Percentiles rank a stretch among this genome's conserved stretches.
Evolutionary conservation across 2,329 filamentous ascomycete species (phyloP).

Genomic region (Xylaria polymorpha): DNA sequence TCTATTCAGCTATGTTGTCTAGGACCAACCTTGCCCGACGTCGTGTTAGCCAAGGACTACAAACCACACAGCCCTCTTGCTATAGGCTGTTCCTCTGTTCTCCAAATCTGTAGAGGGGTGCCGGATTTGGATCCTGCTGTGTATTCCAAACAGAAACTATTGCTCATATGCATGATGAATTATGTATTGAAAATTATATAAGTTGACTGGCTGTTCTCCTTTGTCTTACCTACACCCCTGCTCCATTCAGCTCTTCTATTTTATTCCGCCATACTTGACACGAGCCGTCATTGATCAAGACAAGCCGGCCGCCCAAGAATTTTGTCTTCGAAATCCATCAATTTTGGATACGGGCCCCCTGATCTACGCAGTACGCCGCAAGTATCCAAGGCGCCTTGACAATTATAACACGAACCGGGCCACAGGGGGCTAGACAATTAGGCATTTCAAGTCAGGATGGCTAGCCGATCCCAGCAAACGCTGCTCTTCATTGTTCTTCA

Average conservation of each 20-base stretch:
- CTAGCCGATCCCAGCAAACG: conserved; percentile 25
- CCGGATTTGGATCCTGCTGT: conserved; percentile 26
- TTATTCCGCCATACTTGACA: conserved; percentile 3
- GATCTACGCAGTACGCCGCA: not conserved
- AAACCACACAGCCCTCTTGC: conserved; percentile 16
- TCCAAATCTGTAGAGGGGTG: conserved; percentile 18
- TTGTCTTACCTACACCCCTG: conserved; percentile 27
- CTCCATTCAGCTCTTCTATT: conserved; percentile 14
- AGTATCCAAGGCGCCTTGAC: not conserved
- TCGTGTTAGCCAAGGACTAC: conserved; percentile 13
- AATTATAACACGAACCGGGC: not conserved
- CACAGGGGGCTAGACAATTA: conserved; percentile 5
- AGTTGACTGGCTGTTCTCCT: conserved; percentile 25
- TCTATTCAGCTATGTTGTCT: conserved; percentile 29
- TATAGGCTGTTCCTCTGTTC: conserved; percentile 29
- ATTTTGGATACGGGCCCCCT: not conserved
- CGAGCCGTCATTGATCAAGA: not conserved
- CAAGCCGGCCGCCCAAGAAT: not conserved
- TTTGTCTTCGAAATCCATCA: conserved; percentile 3
- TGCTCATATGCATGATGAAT: conserved; percentile 32
- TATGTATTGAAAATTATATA: conserved; percentile 33
- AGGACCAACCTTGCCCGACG: conserved; percentile 10
- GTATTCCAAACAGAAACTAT: conserved; percentile 25
- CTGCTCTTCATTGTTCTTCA: conserved; percentile 38
- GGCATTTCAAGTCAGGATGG: conserved; percentile 34